A percentile compares a stretch with the other conserved stretches of the same genome.
phyloP scores from a whole-genome alignment of 2,329 filamentous ascomycete species.

The Ophiognomonia clavigignenti-juglandacearum region DNA sequence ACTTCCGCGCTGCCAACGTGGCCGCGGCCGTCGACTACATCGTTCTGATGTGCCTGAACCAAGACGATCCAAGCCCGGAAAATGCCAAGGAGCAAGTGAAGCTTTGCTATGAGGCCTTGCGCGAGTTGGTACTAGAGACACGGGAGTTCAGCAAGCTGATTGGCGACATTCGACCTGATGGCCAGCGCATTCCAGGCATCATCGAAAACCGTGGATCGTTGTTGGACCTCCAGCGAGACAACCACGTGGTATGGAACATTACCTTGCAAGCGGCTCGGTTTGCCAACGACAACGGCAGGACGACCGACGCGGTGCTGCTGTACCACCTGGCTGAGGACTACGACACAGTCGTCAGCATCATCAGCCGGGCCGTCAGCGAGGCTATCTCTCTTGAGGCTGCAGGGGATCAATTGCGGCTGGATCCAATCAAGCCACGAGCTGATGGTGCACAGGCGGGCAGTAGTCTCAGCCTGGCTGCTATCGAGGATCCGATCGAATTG shows the following conservation, averaged over 20 bases:
- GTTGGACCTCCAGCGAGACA: constrained; percentile 73
- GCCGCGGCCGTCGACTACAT: constrained; percentile 93
- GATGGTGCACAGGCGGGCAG: constrained; percentile 40
- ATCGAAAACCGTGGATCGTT: constrained; percentile 81
- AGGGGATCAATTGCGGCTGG: constrained; percentile 70
- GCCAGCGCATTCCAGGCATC: constrained; percentile 76
- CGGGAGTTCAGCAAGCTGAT: constrained; percentile 91
- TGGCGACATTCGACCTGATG: constrained; percentile 84
- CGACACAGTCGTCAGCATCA: constrained; percentile 84
- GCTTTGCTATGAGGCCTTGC: constrained; percentile 86
- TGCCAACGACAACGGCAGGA: constrained; percentile 90
- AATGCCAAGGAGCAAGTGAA: constrained; percentile 71
- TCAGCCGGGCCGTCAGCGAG: constrained; percentile 87
- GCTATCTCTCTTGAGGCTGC: constrained; percentile 82
- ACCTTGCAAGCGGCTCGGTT: constrained; percentile 88
- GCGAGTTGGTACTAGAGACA: constrained; percentile 93
- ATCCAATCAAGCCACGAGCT: constrained; percentile 71
- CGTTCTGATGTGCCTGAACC: constrained; percentile 84
- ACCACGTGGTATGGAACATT: constrained; percentile 85
- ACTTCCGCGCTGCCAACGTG: constrained; percentile 88
- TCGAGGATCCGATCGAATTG: constrained; percentile 57
- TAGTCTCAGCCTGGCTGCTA: constrained; percentile 56
- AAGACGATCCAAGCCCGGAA: constrained; percentile 51
- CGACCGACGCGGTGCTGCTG: constrained; percentile 87
- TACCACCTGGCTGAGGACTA: constrained; percentile 95